Evolutionary conservation across 2,329 filamentous ascomycete genomes (phyloP).

Genomic region (Pseudogymnoascus sp.): DNA sequence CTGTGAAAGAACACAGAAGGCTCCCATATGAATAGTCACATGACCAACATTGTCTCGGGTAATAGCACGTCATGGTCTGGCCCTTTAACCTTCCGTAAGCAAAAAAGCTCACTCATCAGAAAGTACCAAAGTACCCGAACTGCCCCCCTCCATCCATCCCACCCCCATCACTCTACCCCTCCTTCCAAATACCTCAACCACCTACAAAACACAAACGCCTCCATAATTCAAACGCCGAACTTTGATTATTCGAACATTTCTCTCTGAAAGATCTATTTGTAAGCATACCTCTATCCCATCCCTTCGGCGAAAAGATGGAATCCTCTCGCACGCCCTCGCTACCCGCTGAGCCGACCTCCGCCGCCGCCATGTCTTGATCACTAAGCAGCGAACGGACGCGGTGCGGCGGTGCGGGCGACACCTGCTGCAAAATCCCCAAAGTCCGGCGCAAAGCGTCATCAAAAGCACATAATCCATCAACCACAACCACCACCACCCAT

Average conservation of each 20-base stretch:
- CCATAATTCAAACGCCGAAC: background rate
- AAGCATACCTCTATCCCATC: background rate
- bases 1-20: background rate
- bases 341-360: background rate
- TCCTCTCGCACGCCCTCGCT: background rate
- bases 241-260: background rate
- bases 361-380: background rate
- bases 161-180: background rate
- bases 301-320: background rate
- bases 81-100: background rate
- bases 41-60: background rate
- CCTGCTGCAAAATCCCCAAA: background rate
- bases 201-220: background rate
- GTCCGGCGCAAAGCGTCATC: background rate
- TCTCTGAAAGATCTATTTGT: background rate
- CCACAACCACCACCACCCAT: background rate
- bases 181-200: constrained; percentile 3
- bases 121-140: constrained; percentile 1
- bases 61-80: background rate
- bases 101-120: constrained; percentile 1
- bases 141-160: background rate
- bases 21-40: background rate
- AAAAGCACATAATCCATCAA: background rate
- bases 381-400: constrained; percentile 1
- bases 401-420: background rate